Base-by-base conservation (phyloP, 768 basidiomycete species). In the Suillus plorans region DNA sequence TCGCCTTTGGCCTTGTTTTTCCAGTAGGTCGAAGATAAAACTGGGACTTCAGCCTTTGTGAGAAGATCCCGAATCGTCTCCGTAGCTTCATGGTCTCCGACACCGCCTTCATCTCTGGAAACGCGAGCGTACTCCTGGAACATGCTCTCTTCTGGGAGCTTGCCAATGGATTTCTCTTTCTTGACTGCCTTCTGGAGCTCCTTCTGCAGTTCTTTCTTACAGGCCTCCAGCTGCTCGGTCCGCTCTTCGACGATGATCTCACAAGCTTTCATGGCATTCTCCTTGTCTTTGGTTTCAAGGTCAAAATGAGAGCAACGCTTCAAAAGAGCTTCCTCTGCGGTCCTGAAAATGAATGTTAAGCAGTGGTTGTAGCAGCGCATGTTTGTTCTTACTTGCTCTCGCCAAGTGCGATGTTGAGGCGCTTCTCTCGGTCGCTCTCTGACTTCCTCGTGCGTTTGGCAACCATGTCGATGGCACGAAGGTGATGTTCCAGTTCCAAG, bases 271-370 rank as follows among this genome's bases (percentile, higher is more conserved):
- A 92, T 90, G 0, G 96, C 95, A 67, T 95, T 85, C 66, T 85
- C 84, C 63, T 80, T 80, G 39, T 81, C 83, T 67, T 84, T 86
- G n/a, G 85, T 86, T 62, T 94, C 92, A 41, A 95, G 82, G 68
- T 95, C 93, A 75, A 97, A 98, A 74, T 97, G 95, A 6, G 95
- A 96, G 73, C 95, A 97, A 45, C 96, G 90, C 73, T 98, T 98
- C 64, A 98, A 83, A 13, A 98, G 84, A 2, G 95, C 95, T 79
- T 97, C 94, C 72, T 95, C 93, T 3, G 93, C 93, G 66, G 93
- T 86, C 69, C 93, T 95, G 65, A 44, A 62, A 25, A 53, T 66
- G 65, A 62, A 61, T 61, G 37, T 47, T 49, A 61, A 60, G 25
- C 8, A 28, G 28, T 8, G 20, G 25, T 16, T 20, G 42, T 28